Evolutionary conservation across 805 yeast genomes (phyloP), one percentile per base, ranked within the genome.

Genomic region (Ogataea ramenticola): DNA sequence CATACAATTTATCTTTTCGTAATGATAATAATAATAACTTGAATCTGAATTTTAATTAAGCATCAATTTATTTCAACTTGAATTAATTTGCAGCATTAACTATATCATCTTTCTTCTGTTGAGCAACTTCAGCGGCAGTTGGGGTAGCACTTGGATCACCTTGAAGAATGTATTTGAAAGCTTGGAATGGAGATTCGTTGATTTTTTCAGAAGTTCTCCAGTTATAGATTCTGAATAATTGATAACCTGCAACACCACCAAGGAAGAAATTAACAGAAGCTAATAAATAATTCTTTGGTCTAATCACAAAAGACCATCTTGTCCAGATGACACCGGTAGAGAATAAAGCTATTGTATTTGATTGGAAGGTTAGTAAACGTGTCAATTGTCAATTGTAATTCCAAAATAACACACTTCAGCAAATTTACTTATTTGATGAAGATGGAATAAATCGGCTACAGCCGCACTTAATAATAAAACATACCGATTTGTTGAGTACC

Each of bases 271-370:
- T 91, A 44, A 91, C 99, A 26, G 91, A 79, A 4, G 98, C 99
- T 52, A 93, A 73, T 48, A 93, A 69, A 54, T 75, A 73, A 67
- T 91, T 91, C 67, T 84, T 82, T 36, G 99, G 99, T 51, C 71
- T 79, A 60, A 91, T 91, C 50, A 90, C 93, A 66, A 90, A 77
- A 15, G 96, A 89, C 98, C 98, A 91, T 65, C 99, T 80, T 31
- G 99, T 91, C 99, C 99, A 91, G 56, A 91, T 88, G 43, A 79
- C 79, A 44, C 97, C 99, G 1, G 99, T 91, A 39, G 90, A 89
- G 55, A 86, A 74, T 46, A 91, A 72, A 1, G 98, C 95, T 45
- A 59, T 48, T 24, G 27, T 24, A 24, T 24, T 24, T 6, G 27
- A 6, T 24, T 24, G 27, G 27, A 10, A 24, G n/a, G n/a, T n/a